Base-by-base conservation (phyloP, 495 filamentous ascomycete species). In the Elaphomyces granulatus region DNA sequence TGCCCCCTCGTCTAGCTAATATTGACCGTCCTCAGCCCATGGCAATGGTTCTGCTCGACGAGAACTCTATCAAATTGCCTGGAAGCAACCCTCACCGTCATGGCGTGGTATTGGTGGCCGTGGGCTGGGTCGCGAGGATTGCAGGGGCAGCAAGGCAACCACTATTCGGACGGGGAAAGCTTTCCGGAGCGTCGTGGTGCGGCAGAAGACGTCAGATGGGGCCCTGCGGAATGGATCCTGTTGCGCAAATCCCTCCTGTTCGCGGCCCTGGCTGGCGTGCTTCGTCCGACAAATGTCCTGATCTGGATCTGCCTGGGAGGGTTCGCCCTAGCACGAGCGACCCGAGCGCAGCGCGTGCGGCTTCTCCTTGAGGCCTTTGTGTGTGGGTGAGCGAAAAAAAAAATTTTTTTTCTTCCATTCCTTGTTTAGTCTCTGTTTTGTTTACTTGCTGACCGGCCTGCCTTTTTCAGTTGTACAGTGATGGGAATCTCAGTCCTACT, bases 1-100 rank as follows among this genome's bases (percentile, higher is more conserved):
- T 15, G 7, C 6, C 8, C 15, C 37, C 21, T 35, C 37, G 32
- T 36, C 32, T 52, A 71, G 67, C 57, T 73, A 38, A 54, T 74
- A 18, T 70, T 92, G 57, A 80, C 81, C 1, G 59, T 87, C 20
- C 59, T 81, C 45, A 96, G 77, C 52, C 86, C 90, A 14, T 99
- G 92, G 85, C 86, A 95, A 55, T 99, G 81, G 81, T 95, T 92
- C 56, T 92, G 81, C 56, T 87, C 87, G 0, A 92, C 85, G 1
- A 72, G 90, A 41, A 93, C 90, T 0, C 74, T 99, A 38, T 95
- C 87, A 31, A 99, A 96, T 60, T 90, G 79, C 40, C 61, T 94
- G 7, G 90, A 99, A 64, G 92, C 83, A 1, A 83, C 80, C 2
- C 51, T 99, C 45, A 95, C 90, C 10, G 66, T 83, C 40, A 65